phyloP scores from a whole-genome alignment of 2,329 filamentous ascomycete species.

The Amylocarpus encephaloides region DNA sequence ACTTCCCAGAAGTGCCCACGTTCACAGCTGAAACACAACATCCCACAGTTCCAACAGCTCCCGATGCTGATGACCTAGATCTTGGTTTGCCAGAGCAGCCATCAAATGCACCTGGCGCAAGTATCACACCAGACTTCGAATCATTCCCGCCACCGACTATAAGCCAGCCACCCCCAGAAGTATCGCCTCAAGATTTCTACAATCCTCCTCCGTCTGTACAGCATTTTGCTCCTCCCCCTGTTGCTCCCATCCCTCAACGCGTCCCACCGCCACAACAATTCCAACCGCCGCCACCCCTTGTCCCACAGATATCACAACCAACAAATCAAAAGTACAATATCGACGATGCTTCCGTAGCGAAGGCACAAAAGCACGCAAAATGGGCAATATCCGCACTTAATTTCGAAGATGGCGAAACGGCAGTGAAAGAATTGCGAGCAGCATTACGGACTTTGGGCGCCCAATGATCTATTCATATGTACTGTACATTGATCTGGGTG shows the following conservation, averaged over 20 bases:
- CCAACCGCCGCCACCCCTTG: constrained; percentile 13
- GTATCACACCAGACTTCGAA: constrained; percentile 26
- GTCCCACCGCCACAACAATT: constrained; percentile 8
- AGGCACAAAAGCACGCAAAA: constrained; percentile 90
- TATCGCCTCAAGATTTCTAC: constrained; percentile 33
- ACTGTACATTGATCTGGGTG: not conserved
- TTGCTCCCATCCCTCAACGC: constrained; percentile 19
- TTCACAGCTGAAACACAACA: constrained; percentile 26
- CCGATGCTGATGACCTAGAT: constrained; percentile 20
- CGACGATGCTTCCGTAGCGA: constrained; percentile 65
- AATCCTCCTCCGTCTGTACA: constrained; percentile 16
- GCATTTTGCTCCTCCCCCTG: constrained; percentile 7
- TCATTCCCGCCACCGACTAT: constrained; percentile 31
- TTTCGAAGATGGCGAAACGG: constrained; percentile 91
- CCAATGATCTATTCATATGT: constrained; percentile 8
- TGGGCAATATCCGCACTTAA: constrained; percentile 96
- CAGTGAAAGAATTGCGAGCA: constrained; percentile 73
- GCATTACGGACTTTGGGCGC: constrained; percentile 49
- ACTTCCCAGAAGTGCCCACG: constrained; percentile 46
- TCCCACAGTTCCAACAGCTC: constrained; percentile 24
- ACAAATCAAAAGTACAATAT: constrained; percentile 38
- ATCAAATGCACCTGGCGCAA: constrained; percentile 19
- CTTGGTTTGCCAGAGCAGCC: constrained; percentile 26
- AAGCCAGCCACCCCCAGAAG: constrained; percentile 5
- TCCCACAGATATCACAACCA: constrained; percentile 16